Evolutionary conservation across 2,329 filamentous ascomycete genomes (phyloP).

Genomic region (Colletotrichum gloeosporioides): DNA sequence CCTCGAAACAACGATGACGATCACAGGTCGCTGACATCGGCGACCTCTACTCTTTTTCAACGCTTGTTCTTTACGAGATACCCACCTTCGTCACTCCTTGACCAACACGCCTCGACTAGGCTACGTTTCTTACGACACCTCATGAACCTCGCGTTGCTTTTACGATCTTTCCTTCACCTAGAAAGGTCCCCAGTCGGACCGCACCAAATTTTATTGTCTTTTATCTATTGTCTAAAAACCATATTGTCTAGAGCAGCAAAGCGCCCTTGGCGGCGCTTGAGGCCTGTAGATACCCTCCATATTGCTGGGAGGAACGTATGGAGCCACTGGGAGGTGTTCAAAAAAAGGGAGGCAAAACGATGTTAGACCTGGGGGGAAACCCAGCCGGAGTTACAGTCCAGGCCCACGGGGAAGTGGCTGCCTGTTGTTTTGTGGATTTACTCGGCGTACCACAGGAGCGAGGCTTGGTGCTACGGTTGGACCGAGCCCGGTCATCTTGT

Average conservation of each 20-base stretch:
- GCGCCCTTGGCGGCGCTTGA: not conserved
- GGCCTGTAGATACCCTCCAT: slow-evolving; percentile 13
- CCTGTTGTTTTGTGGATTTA: slow-evolving; percentile 18
- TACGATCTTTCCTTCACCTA: not conserved
- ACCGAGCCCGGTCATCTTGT: slow-evolving; percentile 6
- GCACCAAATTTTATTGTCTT: slow-evolving; percentile 9
- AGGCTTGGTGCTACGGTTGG: not conserved
- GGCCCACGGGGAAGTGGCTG: slow-evolving; percentile 9
- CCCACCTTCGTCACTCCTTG: slow-evolving; percentile 26
- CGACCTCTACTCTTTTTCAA: slow-evolving; percentile 4
- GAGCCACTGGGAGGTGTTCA: slow-evolving; percentile 1
- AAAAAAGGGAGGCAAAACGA: not conserved
- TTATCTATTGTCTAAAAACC: slow-evolving; percentile 13
- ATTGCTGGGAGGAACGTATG: not conserved
- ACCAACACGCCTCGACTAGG: slow-evolving; percentile 8
- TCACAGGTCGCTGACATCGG: slow-evolving; percentile 2
- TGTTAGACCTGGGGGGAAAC: slow-evolving; percentile 13
- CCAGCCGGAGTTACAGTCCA: slow-evolving; percentile 14
- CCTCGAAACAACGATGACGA: slow-evolving; percentile 13
- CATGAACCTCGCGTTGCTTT: not conserved
- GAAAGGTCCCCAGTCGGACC: not conserved
- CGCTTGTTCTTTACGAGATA: slow-evolving; percentile 26
- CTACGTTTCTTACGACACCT: slow-evolving; percentile 18
- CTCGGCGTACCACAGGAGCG: slow-evolving; percentile 6
- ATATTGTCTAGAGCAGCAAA: slow-evolving; percentile 3